These are phyloP conservation scores for Pseudogymnoascus sp. DNA, from an alignment of 2,329 filamentous ascomycete genomes.

Conservation along the genomic window DNA sequence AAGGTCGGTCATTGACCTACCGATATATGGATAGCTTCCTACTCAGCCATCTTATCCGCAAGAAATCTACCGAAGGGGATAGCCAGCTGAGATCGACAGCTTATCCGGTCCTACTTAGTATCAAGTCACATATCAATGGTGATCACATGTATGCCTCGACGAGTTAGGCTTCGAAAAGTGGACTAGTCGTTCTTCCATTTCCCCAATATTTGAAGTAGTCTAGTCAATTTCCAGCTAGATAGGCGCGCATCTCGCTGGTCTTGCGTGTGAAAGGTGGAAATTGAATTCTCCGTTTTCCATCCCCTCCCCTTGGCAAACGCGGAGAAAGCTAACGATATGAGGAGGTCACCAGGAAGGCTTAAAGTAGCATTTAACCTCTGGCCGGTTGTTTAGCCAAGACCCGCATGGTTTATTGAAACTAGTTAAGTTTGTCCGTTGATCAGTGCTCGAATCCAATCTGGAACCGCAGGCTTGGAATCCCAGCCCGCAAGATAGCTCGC, in stretches of 20 bases:
- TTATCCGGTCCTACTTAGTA: not conserved
- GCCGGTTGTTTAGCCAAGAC: not conserved
- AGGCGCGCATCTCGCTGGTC: not conserved
- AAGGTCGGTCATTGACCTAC: not conserved
- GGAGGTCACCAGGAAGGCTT: constrained; percentile 1
- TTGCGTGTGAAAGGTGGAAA: not conserved
- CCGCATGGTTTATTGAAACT: not conserved
- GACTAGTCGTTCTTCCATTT: not conserved
- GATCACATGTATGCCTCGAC: not conserved
- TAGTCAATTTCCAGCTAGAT: not conserved
- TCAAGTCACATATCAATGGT: not conserved
- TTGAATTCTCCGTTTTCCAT: not conserved
- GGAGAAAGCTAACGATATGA: not conserved
- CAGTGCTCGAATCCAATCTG: constrained; percentile 50
- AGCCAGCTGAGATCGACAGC: not conserved
- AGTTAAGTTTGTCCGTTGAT: constrained; percentile 28
- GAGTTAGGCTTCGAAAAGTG: not conserved
- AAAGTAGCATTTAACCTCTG: not conserved
- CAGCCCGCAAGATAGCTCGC: constrained; percentile 51
- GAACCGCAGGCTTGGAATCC: constrained; percentile 48
- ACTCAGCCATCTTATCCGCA: not conserved
- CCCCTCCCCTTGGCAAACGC: not conserved
- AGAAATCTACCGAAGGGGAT: not conserved
- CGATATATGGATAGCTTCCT: not conserved
- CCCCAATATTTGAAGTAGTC: not conserved